Percentiles rank a stretch among this genome's conserved stretches.
Evolutionary conservation across 805 yeast species (phyloP).

Genomic region (Candida boidinii): DNA sequence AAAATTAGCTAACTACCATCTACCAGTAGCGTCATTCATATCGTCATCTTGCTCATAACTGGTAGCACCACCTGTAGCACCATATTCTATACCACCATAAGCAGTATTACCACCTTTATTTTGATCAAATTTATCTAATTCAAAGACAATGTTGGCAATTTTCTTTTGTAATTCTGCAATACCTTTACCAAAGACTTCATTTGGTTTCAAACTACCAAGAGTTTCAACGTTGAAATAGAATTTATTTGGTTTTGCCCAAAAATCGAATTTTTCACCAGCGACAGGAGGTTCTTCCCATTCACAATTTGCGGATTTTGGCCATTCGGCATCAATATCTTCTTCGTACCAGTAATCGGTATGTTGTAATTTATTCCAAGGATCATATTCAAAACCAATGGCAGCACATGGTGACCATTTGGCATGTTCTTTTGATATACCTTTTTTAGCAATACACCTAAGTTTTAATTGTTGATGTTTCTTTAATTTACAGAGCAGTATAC

Average conservation of each 20-base stretch:
- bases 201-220: constrained; percentile 80
- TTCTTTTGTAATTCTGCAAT: constrained; percentile 81
- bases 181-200: constrained; percentile 81
- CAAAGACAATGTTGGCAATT: constrained; percentile 77
- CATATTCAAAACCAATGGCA: constrained; percentile 94
- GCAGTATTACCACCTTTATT: constrained; percentile 30
- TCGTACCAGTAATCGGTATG: constrained; percentile 98
- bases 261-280: constrained; percentile 81
- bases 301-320: constrained; percentile 87
- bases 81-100: constrained; percentile 22
- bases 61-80: constrained; percentile 15
- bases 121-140: constrained; percentile 41
- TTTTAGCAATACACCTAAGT: constrained; percentile 89
- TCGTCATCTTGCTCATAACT: constrained; percentile 19
- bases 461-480: constrained; percentile 88
- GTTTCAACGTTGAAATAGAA: constrained; percentile 90
- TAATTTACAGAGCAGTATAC: constrained; percentile 85
- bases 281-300: constrained; percentile 96
- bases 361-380: constrained; percentile 96
- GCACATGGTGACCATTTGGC: constrained; percentile 98
- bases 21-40: constrained; percentile 20
- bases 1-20: constrained; percentile 17
- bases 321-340: constrained; percentile 76
- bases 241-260: constrained; percentile 67
- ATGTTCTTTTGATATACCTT: constrained; percentile 95